phyloP scores from a whole-genome alignment of 768 basidiomycete genomes.

The Hygrophorus pudorinus region DNA sequence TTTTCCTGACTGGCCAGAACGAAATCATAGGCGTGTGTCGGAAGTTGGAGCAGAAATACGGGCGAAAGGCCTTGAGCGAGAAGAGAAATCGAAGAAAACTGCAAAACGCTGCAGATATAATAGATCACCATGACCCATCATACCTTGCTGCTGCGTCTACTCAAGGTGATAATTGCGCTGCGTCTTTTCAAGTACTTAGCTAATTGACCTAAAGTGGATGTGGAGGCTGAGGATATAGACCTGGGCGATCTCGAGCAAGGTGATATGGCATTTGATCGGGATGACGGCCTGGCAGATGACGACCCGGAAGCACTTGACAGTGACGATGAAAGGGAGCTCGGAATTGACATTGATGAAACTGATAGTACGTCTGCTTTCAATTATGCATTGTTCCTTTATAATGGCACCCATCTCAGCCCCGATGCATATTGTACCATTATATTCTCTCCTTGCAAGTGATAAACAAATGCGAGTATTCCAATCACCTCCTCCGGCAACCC shows the following conservation, averaged over 20 bases:
- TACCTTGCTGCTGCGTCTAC: constrained; percentile 18
- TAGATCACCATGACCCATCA: too few relatives aligned
- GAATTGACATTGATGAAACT: constrained; percentile 52
- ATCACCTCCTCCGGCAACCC: constrained; percentile 66
- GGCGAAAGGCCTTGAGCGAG: constrained; percentile 49
- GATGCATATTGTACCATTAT: constrained; percentile 91
- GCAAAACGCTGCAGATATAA: constrained; percentile 14
- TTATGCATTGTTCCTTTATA: constrained; percentile 5
- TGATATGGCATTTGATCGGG: constrained; percentile 60
- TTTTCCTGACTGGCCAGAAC: constrained; percentile 93
- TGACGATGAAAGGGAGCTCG: constrained; percentile 58
- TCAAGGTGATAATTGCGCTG: constrained; percentile 32
- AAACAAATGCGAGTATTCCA: constrained; percentile 93
- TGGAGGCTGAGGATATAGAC: constrained; percentile 79
- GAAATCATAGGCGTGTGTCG: constrained; percentile 84
- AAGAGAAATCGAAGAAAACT: constrained; percentile 27
- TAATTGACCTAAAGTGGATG: constrained; percentile 36
- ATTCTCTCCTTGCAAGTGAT: constrained; percentile 86
- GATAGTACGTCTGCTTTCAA: constrained; percentile 38
- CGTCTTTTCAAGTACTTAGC: not conserved
- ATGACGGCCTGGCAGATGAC: constrained; percentile 45
- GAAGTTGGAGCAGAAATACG: constrained; percentile 71
- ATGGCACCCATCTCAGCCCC: constrained; percentile 42
- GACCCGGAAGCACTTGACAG: constrained; percentile 72
- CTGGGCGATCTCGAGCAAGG: constrained; percentile 39